Percentiles rank a stretch among this genome's conserved stretches.
phyloP scores from a whole-genome alignment of 73 alveolate species.

The Symbiodinium natans region DNA sequence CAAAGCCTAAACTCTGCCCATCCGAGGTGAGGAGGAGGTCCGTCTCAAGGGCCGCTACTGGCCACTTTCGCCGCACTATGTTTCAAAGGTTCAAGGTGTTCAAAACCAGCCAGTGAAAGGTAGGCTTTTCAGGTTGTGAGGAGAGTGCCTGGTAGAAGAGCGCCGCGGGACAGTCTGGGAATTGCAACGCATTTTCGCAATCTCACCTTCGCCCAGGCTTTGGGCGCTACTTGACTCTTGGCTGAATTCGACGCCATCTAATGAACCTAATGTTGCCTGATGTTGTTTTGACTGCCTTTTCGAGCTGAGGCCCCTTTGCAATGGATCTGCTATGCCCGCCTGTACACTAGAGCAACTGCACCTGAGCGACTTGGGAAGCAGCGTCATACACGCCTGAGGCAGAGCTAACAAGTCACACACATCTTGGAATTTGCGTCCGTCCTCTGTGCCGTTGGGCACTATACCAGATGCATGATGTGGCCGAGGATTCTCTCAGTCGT shows the following conservation, averaged over 20 bases:
- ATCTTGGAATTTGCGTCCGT: neutral
- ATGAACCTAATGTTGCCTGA: no score
- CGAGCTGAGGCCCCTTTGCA: conserved; percentile 47
- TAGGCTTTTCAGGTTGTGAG: no score
- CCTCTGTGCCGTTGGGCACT: neutral
- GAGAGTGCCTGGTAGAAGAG: no score
- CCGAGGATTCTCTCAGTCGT: conserved; percentile 35
- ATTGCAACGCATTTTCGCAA: neutral
- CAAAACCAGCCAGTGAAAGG: no score
- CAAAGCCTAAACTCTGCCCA: no score
- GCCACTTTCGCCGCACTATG: neutral
- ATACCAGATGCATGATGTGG: no score
- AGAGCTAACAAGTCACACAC: no score
- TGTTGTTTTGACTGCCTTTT: no score
- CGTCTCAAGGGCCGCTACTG: conserved; percentile 71
- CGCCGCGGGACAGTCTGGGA: neutral
- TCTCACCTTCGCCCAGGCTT: conserved; percentile 20
- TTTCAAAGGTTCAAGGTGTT: no score
- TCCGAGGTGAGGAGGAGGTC: conserved; percentile 57
- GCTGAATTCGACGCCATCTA: neutral
- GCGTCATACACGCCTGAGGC: no score
- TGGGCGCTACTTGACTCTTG: conserved; percentile 45
- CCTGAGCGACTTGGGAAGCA: conserved; percentile 40
- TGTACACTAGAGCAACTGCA: conserved; percentile 43
- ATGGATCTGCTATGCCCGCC: conserved; percentile 60